A percentile compares a stretch with the other conserved stretches of the same genome.
Conservation (phyloP, 2,329 filamentous ascomycete species). For the Parastagonospora nodorum region DNA sequence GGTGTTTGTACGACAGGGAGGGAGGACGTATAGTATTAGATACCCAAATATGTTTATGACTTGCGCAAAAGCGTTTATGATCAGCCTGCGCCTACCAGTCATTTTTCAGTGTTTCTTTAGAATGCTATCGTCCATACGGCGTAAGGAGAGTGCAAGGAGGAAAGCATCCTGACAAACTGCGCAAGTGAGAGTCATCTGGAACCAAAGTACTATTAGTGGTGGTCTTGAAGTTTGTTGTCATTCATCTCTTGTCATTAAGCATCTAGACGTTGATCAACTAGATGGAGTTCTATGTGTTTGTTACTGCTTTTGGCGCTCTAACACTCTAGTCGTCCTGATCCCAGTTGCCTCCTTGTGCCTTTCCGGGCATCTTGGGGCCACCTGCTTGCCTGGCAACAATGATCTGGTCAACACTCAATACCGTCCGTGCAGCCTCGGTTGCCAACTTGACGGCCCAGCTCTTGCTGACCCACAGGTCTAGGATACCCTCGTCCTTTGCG, state of each 20-base stretch:
- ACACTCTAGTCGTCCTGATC: conserved; percentile 61
- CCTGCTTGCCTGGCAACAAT: conserved; percentile 97
- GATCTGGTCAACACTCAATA: conserved; percentile 97
- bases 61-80: too few relatives aligned
- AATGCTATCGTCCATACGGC: too few relatives aligned
- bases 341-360: conserved; percentile 74
- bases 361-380: conserved; percentile 93
- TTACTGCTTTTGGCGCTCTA: background rate
- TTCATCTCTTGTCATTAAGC: conserved; percentile 15
- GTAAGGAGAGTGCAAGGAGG: too few relatives aligned
- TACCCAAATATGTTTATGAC: too few relatives aligned
- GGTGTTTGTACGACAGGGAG: background rate
- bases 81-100: too few relatives aligned
- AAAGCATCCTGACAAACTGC: background rate
- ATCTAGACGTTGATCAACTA: conserved; percentile 4
- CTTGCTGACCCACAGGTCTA: conserved; percentile 91
- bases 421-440: conserved; percentile 90
- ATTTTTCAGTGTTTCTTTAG: too few relatives aligned
- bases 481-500: conserved; percentile 83
- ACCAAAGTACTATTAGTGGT: background rate
- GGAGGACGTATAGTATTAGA: too few relatives aligned
- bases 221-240: background rate
- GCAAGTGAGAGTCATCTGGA: background rate
- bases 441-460: conserved; percentile 97
- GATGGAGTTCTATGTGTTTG: too few relatives aligned